These are phyloP conservation scores for Malus asiatica DNA, from an alignment of 306 rosid genomes.

Conservation along the genomic window DNA sequence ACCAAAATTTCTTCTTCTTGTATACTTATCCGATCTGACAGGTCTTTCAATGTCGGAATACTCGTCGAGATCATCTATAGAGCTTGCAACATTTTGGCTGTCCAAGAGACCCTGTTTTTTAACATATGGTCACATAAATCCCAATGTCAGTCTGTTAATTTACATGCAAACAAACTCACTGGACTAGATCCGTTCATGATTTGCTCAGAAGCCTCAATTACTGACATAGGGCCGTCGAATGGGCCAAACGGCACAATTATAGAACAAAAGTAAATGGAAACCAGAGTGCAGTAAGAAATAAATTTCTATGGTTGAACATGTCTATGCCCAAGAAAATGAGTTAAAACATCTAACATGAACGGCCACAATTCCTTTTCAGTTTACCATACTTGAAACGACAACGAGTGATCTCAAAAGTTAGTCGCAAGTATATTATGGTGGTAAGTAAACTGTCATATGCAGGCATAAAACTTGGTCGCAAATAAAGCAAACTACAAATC, in stretches of 20 bases:
- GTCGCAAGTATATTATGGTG: not conserved
- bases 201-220: not conserved
- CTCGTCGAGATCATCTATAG: constrained; percentile 53
- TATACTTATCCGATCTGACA: constrained; percentile 19
- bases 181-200: not conserved
- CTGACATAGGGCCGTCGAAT: not conserved
- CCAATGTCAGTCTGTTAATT: not conserved
- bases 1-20: constrained; percentile 29
- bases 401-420: not conserved
- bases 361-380: not conserved
- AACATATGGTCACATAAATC: not conserved
- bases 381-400: not conserved
- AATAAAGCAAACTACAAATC: not conserved
- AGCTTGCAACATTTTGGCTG: constrained; percentile 43
- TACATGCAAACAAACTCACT: not conserved
- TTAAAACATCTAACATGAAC: not conserved
- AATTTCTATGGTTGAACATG: not conserved
- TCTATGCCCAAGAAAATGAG: not conserved
- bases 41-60: constrained; percentile 45
- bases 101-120: constrained; percentile 73
- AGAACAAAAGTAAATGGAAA: not conserved
- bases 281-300: not conserved
- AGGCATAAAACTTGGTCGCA: not conserved
- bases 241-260: not conserved
- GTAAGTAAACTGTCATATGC: not conserved